Evolutionary conservation across 139 green algal genomes (phyloP).

Genomic region (Mychonastes homosphaera): DNA sequence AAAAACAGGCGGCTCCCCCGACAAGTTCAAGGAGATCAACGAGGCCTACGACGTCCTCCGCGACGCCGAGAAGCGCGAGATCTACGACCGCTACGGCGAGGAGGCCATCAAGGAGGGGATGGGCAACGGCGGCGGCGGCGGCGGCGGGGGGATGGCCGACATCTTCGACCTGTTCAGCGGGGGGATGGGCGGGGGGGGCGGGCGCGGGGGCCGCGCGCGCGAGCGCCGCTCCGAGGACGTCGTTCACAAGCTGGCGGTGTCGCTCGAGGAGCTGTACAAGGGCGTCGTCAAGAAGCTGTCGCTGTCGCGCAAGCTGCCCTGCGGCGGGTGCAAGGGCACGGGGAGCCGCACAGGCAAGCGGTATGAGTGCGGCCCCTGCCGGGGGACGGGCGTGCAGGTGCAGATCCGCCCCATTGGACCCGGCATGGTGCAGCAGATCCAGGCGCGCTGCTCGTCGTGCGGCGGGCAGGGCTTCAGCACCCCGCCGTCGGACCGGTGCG

Average conservation of each 20-base stretch:
- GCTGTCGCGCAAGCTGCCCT: conserved; percentile 83
- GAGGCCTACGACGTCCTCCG: conserved; percentile 93
- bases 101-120: conserved; percentile 96
- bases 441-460: conserved; percentile 78
- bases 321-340: conserved; percentile 69
- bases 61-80: conserved; percentile 87
- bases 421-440: conserved; percentile 99
- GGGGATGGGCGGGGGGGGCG: conserved; percentile 50
- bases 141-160: conserved; percentile 68
- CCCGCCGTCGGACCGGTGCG: conserved; percentile 65
- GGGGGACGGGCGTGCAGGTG: conserved; percentile 79
- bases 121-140: conserved; percentile 52
- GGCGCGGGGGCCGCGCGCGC: conserved; percentile 31
- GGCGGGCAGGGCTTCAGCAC: conserved; percentile 56
- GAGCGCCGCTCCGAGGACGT: conserved; percentile 89
- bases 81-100: conserved; percentile 99
- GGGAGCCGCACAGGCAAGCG: conserved; percentile 82
- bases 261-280: conserved; percentile 85
- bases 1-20: conserved; percentile 68
- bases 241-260: conserved; percentile 82
- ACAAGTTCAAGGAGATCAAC: conserved; percentile 99
- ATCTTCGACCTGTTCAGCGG: conserved; percentile 91
- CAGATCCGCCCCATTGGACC: conserved; percentile 84
- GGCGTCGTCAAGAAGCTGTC: conserved; percentile 88
- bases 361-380: conserved; percentile 72